Percentiles rank a stretch among this genome's conserved stretches.
These are phyloP conservation scores for Annulohypoxylon moriforme DNA, from an alignment of 495 filamentous ascomycete genomes.

Conservation along the genomic window DNA sequence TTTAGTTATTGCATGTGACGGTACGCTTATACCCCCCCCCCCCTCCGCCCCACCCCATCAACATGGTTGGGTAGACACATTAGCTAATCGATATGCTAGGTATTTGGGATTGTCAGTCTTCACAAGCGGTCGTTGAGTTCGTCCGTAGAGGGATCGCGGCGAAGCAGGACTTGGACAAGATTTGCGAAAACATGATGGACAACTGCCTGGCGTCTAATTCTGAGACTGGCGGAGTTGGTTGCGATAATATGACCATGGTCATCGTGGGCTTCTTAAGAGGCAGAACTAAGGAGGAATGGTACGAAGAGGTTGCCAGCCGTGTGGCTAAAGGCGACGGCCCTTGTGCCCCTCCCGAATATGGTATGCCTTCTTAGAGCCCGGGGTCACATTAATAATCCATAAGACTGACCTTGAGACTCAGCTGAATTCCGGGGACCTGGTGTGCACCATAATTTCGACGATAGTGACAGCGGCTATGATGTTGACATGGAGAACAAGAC, in stretches of 20 bases:
- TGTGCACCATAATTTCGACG: constrained; percentile 89
- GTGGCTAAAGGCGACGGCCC: constrained; percentile 98
- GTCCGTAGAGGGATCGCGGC: constrained; percentile 94
- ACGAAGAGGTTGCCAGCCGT: constrained; percentile 90
- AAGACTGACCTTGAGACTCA: constrained; percentile 61
- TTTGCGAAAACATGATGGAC: constrained; percentile 99
- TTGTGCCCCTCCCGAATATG: constrained; percentile 99
- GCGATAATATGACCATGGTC: constrained; percentile 99
- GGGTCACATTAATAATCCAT: constrained; percentile 59
- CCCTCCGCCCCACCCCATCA: no score
- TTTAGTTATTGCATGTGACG: constrained; percentile 95
- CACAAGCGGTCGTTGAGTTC: constrained; percentile 96
- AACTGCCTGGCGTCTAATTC: constrained; percentile 97
- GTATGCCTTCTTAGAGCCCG: constrained; percentile 71
- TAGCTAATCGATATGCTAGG: constrained; percentile 65
- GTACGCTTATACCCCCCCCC: constrained; percentile 59
- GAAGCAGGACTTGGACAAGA: constrained; percentile 90
- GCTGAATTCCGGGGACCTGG: constrained; percentile 97
- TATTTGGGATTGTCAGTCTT: constrained; percentile 99
- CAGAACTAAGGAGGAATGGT: constrained; percentile 96
- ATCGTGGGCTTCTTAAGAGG: constrained; percentile 89
- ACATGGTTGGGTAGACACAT: constrained; percentile 8
- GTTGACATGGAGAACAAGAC: constrained; percentile 72
- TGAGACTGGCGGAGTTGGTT: constrained; percentile 97
- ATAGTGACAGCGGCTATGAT: constrained; percentile 93